Conservation (phyloP, 306 rosid genomes). For the Malus asiatica region DNA sequence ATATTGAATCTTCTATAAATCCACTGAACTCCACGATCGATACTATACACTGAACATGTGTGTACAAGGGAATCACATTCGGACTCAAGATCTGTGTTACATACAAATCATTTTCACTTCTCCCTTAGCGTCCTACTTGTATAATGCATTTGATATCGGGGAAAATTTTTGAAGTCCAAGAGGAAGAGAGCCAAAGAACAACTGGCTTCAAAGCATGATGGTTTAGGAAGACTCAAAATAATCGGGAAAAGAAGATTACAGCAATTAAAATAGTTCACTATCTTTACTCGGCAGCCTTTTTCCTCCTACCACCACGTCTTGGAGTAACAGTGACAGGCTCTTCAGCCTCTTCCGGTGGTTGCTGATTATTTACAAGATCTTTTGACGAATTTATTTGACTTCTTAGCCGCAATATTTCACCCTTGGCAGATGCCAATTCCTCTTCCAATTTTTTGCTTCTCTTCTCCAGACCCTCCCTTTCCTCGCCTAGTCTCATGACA, state of each 20-base stretch:
- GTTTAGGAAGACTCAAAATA: neutral
- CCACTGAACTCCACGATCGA: neutral
- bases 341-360: too few relatives aligned
- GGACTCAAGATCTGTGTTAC: neutral
- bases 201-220: neutral
- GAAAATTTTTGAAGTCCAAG: neutral
- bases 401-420: too few relatives aligned
- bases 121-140: conserved; percentile 1
- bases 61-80: neutral
- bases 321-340: conserved; percentile 10
- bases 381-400: too few relatives aligned
- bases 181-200: neutral
- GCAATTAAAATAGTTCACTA: neutral
- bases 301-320: conserved; percentile 29
- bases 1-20: neutral
- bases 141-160: neutral
- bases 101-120: neutral
- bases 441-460: too few relatives aligned
- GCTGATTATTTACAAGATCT: too few relatives aligned
- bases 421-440: too few relatives aligned
- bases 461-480: too few relatives aligned
- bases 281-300: conserved; percentile 25
- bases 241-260: neutral
- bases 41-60: conserved; percentile 4
- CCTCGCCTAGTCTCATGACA: too few relatives aligned